Evolutionary conservation across 768 basidiomycete genomes (phyloP), one percentile per base, ranked within the genome.

Genomic region (Suillus paluster): DNA sequence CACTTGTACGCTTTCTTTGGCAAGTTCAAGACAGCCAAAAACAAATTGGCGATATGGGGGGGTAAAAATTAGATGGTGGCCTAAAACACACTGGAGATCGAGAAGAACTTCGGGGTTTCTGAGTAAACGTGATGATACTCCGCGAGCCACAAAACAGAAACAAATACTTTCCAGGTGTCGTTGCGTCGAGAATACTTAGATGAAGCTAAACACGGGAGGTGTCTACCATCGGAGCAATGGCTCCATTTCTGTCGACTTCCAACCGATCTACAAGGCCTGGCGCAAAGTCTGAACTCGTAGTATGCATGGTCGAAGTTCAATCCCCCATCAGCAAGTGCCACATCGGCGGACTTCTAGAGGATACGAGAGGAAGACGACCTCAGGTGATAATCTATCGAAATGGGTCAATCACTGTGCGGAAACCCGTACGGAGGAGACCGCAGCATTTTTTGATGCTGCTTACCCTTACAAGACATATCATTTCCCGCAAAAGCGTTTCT

Each of bases 61-160:
- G 38, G 36, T 25, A 27, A 39, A 55, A 55, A 27, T 55, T 39
- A 39, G 54, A 55, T 21, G 38, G 17, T 55, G 54, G 23, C 54
- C 38, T 38, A 55, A 55, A 55, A 55, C 15, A 38, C 25, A 55
- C 39, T 11, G 10, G 19, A 50, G 19, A 27, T 50, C 48, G 19
- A 50, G 27, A 36, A 25, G 17, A 34, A 38, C 36, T 39, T 55
- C 54, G 54, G 54, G 54, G 54, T 55, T 55, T 55, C 54, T 39
- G 54, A 25, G 36, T 25, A 36, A 54, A 54, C 8, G 19, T 17
- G 21, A 54, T 36, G 21, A 55, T 55, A 55, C 54, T 55, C 54
- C 54, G 54, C 54, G 54, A 55, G 38, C 54, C 53, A 38, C 54
- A 55, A 55, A 55, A 55, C 54, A 55, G 38, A 55, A 55, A 55